Percentiles rank a stretch among this genome's conserved stretches.
Conservation (phyloP, 2,329 filamentous ascomycete species). For the Cadophora malorum region DNA sequence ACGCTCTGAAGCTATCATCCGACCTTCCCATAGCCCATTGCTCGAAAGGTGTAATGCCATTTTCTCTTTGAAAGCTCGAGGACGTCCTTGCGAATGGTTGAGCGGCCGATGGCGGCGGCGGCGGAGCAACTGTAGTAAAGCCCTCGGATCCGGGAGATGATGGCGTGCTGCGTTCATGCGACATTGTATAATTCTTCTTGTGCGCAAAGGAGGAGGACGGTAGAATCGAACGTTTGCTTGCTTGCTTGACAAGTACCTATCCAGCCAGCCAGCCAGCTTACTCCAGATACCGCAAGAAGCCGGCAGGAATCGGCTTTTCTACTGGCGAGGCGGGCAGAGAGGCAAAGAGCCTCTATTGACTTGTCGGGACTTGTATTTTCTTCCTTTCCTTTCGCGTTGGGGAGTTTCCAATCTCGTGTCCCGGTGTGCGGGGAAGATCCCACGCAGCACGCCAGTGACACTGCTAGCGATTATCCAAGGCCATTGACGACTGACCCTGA, state of each 20-base stretch:
- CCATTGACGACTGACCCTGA: conserved; percentile 56
- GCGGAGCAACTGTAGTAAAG: conserved; percentile 34
- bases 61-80: conserved; percentile 29
- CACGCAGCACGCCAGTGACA: conserved; percentile 63
- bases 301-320: conserved; percentile 12
- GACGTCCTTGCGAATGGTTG: conserved; percentile 33
- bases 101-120: conserved; percentile 32
- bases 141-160: conserved; percentile 43
- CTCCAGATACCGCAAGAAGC: conserved; percentile 37
- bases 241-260: conserved; percentile 40
- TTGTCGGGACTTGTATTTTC: conserved; percentile 8
- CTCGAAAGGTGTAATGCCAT: conserved; percentile 54
- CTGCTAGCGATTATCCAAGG: conserved; percentile 60
- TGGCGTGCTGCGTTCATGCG: conserved; percentile 51
- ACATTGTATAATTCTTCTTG: conserved; percentile 50
- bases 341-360: background rate
- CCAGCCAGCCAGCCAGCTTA: conserved; percentile 33
- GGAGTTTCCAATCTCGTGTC: conserved; percentile 52
- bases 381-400: conserved; percentile 55
- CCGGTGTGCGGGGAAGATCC: conserved; percentile 64
- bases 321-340: background rate
- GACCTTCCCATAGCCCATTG: conserved; percentile 63
- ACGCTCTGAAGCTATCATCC: conserved; percentile 75
- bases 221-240: background rate
- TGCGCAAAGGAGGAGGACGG: conserved; percentile 47